Base-by-base conservation (phyloP, 768 basidiomycete species). In the Russula sp. region DNA sequence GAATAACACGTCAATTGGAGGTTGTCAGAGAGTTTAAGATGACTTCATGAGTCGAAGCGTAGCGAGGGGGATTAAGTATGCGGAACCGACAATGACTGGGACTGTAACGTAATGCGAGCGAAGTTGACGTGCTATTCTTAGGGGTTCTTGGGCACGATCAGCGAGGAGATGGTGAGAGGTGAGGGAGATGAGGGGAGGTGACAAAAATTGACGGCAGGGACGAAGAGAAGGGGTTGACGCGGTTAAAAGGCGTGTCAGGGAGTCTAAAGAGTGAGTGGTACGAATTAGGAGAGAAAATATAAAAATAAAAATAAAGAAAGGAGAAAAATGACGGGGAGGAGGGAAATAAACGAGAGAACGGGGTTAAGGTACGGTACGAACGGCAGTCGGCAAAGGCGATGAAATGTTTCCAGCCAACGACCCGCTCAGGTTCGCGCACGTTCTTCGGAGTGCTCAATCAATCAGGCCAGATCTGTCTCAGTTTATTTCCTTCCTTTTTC, bases 341-440 rank as follows among this genome's bases (percentile, higher is more conserved):
- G 47, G 13, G 34, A 50, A 48, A 52, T 40, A 34, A 42, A 31
- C 20, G 18, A 32, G n/a, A 27, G 53, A 34, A 22, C 45, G 57
- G 48, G 45, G 45, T 42, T 55, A 55, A 44, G 58, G 57, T 59
- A 64, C 55, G 6, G 40, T 22, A n/a, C 22, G 47, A 11, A 5
- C 9, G 6, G 7, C 20, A 11, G 10, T 14, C 14, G 27, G 27
- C 27, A 27, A 11, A 44, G 42, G 1, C 42, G 16, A 27, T 44
- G 39, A 11, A 13, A 11, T 9, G 39, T 40, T 40, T 27, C 47
- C 42, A 70, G 72, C 68, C 67, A 72, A 68, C 68, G 64, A 67
- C 60, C 68, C 65, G 68, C 68, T 66, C 66, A 58, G 50, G 40
- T 52, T 59, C 59, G 73, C 76, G 75, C 75, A 76, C 75, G 75